Evolutionary conservation across 164 flowering plant species (phyloP).

Genomic region (Litsea cubeba): DNA sequence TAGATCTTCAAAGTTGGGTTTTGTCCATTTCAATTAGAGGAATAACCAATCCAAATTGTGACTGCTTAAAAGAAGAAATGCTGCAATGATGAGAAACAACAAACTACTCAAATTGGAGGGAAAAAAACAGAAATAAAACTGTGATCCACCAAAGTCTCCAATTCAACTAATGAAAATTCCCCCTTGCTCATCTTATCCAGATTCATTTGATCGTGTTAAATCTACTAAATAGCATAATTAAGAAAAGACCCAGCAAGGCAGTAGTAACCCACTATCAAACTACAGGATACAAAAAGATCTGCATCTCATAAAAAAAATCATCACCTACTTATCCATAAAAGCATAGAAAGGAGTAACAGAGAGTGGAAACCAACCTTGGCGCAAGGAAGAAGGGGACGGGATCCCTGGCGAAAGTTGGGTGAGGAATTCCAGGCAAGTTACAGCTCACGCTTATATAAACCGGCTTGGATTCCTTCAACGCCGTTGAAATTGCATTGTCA

Average conservation of each 20-base stretch:
- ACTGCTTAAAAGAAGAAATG: neutral
- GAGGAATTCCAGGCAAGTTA: constrained; percentile 71
- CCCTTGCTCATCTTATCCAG: too few relatives aligned
- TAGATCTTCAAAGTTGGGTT: neutral
- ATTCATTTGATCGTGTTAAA: too few relatives aligned
- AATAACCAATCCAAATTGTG: neutral
- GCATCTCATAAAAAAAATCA: neutral
- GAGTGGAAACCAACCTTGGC: constrained; percentile 45
- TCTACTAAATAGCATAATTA: neutral
- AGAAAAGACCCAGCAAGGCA: neutral
- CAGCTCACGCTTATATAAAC: constrained; percentile 82
- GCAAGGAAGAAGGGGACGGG: constrained; percentile 69
- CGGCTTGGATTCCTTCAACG: constrained; percentile 87
- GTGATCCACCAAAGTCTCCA: neutral
- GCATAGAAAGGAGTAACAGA: constrained; percentile 2
- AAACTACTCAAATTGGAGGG: too few relatives aligned
- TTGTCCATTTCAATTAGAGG: neutral
- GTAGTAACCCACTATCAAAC: neutral
- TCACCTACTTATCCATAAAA: neutral
- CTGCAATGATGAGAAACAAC: neutral
- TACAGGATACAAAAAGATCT: too few relatives aligned
- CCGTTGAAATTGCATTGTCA: constrained; percentile 77
- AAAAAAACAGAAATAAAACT: too few relatives aligned
- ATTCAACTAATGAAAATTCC: neutral
- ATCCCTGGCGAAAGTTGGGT: constrained; percentile 66